Percentiles rank a stretch among this genome's conserved stretches.
These are phyloP conservation scores for Teratosphaeria zuluensis DNA, from an alignment of 2,329 filamentous ascomycete genomes.

Conservation along the genomic window DNA sequence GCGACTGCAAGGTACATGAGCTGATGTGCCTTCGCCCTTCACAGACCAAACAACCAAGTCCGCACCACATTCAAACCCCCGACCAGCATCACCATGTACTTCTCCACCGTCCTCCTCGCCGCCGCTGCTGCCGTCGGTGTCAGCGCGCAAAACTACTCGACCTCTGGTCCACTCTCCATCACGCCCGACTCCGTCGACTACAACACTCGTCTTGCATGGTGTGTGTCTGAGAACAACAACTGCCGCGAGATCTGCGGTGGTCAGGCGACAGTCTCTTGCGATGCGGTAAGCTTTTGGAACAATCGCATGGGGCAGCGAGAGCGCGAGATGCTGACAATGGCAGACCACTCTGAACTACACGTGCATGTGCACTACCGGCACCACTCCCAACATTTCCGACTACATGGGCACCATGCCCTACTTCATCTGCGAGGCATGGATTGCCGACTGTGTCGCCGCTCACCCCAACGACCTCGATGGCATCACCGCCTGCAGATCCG, in stretches of 20 bases:
- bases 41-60: neutral
- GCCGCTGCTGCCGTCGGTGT: conserved; percentile 37
- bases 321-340: conserved; percentile 1
- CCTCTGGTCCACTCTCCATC: conserved; percentile 32
- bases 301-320: neutral
- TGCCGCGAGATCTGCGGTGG: conserved; percentile 52
- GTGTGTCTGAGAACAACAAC: conserved; percentile 47
- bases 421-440: conserved; percentile 49
- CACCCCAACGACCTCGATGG: conserved; percentile 29
- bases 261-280: conserved; percentile 44
- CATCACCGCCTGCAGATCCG: conserved; percentile 37
- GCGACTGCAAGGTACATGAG: neutral
- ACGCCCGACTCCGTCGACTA: conserved; percentile 31
- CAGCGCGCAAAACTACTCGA: conserved; percentile 35
- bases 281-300: conserved; percentile 37
- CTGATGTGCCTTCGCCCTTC: neutral
- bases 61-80: conserved; percentile 4
- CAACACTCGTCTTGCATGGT: conserved; percentile 41
- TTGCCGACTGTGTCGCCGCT: conserved; percentile 29
- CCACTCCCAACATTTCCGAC: conserved; percentile 43
- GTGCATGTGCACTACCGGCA: conserved; percentile 50
- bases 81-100: conserved; percentile 33
- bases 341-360: conserved; percentile 41
- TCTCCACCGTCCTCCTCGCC: conserved; percentile 37
- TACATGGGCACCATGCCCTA: conserved; percentile 52